Base-by-base conservation (phyloP, 495 filamentous ascomycete genomes). In the Trypethelium eluteriae region DNA sequence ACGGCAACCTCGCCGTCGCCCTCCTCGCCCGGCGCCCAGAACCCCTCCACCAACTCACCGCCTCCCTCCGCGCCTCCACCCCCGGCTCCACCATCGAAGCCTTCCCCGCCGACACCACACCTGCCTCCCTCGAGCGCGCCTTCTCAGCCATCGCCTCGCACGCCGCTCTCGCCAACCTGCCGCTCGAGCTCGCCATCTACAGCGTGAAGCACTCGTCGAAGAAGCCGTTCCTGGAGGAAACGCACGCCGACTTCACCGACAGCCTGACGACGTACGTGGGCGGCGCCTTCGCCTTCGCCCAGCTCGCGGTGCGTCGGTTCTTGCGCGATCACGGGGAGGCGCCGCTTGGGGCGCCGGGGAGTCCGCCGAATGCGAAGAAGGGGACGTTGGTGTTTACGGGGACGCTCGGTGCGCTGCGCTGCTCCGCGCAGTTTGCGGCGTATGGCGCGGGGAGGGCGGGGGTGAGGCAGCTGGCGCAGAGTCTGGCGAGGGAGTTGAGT, bases 381-480 rank as follows among this genome's bases (percentile, higher is more conserved):
- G 79, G 80, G 16, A 80, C 80, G 0, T 46, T 81, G 18, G 80
- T 83, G 64, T 81, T 82, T 70, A 81, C 80, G 0, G 79, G 80
- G 3, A 81, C 79, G 2, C 68, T 82, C 16, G 81, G 79, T 1
- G 79, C 80, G 0, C 65, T 83, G 63, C 68, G 80, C 14, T 77
- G 74, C 63, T 77, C 72, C 63, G 77, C 80, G 1, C 73, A 81
- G 64, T 83, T 72, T 65, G 78, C 74, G 4, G 77, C 79, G 2
- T 82, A 81, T 67, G 81, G 81, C 38, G 79, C 79, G 34, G 75
- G 77, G 3, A 65, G 79, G 38, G 70, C 79, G 11, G 72, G 70
- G 12, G 81, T 79, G 38, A 68, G 80, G 62, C 76, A 77, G 59
- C 68, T 83, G 59, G 79, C 80, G 34, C 77, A 82, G 71, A 77